Evolutionary conservation across 176 grass and related monocot genomes (phyloP).

Genomic region (Dactylis glomerata): DNA sequence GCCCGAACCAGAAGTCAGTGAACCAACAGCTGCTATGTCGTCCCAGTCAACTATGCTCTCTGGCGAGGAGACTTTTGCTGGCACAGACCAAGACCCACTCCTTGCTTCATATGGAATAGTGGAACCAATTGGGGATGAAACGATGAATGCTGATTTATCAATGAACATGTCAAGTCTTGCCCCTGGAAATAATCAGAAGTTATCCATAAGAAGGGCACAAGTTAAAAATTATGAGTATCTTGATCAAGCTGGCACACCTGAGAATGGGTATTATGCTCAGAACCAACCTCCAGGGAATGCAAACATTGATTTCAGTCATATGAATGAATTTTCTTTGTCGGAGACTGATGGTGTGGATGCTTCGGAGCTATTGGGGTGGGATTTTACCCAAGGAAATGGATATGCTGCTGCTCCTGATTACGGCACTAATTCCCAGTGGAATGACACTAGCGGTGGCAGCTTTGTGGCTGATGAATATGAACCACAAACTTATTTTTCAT

Average conservation of each 20-base stretch:
- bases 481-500: conserved; percentile 76
- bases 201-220: conserved; percentile 81
- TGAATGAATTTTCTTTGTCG: conserved; percentile 38
- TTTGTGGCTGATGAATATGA: conserved; percentile 45
- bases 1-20: conserved; percentile 59
- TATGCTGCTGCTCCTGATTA: conserved; percentile 26
- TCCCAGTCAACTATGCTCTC: conserved; percentile 43
- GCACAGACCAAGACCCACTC: conserved; percentile 43
- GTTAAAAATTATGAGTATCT: conserved; percentile 44
- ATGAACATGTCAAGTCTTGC: conserved; percentile 24
- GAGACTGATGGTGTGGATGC: conserved; percentile 39
- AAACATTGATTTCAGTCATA: conserved; percentile 31
- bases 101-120: conserved; percentile 59
- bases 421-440: conserved; percentile 29
- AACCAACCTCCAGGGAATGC: conserved; percentile 35
- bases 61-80: conserved; percentile 34
- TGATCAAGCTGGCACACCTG: conserved; percentile 20
- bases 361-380: conserved; percentile 54
- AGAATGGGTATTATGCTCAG: conserved; percentile 27
- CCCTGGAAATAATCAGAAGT: conserved; percentile 52
- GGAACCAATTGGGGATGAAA: conserved; percentile 35
- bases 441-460: conserved; percentile 40
- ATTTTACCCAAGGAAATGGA: conserved; percentile 49
- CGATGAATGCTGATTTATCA: conserved; percentile 39
- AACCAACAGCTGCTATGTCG: conserved; percentile 49